Conservation (phyloP, 352 stramenopile species). For the Phytophthora uliginosa region DNA sequence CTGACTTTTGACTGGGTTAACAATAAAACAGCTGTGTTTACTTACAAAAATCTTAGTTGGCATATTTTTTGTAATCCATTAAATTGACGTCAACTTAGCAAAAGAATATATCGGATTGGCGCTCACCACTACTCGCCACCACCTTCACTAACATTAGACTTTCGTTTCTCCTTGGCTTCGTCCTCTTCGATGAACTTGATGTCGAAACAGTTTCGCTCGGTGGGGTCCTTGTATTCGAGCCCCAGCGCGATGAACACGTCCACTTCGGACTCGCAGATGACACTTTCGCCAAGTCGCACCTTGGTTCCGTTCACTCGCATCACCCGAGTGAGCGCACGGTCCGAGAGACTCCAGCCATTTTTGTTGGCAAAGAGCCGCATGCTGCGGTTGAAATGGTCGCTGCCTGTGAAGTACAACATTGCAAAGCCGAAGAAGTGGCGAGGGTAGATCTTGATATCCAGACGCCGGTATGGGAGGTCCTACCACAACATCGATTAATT, state of each 20-base stretch:
- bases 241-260: constrained; percentile 89
- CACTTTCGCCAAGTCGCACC: constrained; percentile 70
- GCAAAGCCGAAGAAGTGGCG: constrained; percentile 84
- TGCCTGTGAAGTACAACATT: constrained; percentile 93
- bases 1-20: not conserved
- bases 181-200: constrained; percentile 87
- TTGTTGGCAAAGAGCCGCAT: constrained; percentile 87
- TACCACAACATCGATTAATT: constrained; percentile 25
- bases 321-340: constrained; percentile 73
- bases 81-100: constrained; percentile 11
- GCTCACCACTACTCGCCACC: constrained; percentile 12
- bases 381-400: constrained; percentile 92
- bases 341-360: constrained; percentile 82
- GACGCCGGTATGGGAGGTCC: constrained; percentile 65
- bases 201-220: constrained; percentile 84
- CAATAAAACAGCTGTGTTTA: not conserved
- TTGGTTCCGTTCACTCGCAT: constrained; percentile 67
- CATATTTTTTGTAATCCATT: not conserved
- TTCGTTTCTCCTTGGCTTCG: constrained; percentile 63
- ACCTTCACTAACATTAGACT: constrained; percentile 11
- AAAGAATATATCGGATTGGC: constrained; percentile 1
- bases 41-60: constrained; percentile 22
- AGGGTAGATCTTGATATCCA: constrained; percentile 92
- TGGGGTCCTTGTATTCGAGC: constrained; percentile 87
- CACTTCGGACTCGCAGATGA: constrained; percentile 83